Evolutionary conservation across 805 yeast species (phyloP), one percentile per base, ranked within the genome.

Genomic region (Metschnikowia baotianmanensis): DNA sequence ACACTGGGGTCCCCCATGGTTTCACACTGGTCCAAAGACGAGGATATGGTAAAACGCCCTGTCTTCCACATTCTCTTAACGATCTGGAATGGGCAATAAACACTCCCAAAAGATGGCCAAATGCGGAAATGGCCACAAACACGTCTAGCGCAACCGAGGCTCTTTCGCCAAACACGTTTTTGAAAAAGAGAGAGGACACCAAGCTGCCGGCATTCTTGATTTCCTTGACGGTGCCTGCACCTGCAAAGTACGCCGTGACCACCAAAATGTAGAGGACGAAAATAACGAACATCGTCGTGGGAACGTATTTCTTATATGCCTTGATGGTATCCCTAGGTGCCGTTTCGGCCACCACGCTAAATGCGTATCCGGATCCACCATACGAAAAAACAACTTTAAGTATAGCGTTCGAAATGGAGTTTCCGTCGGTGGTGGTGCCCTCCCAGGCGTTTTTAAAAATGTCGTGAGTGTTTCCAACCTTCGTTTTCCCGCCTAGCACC

Each of bases 341-440:
- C 7, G 62, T 47, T 39, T 61, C 66, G 7, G 64, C 66, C 6
- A 53, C 63, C 23, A 70, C 62, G 10, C 59, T 62, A 48, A 71
- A 63, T 0, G 69, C 68, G 51, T 71, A 71, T 8, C 51, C 49
- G 15, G 64, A 50, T 27, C 76, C 76, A 38, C 71, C 63, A 42
- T 65, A 72, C 1, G 76, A 59, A 36, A 71, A 72, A 3, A 71
- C 58, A 30, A 68, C 73, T 61, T 51, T 67, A 46, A 72, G 65
- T 53, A 72, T 69, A 1, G 76, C 69, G 43, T 52, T 65, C 8
- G 72, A 63, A 45, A 72, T 71, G 10, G 65, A 56, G 50, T 71
- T 67, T 10, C 74, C 72, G 43, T 63, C 63, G 1, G 57, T 56
- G 0, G 74, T 71, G 2, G 76, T 61, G 1, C 74, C 70, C 22